Evolutionary conservation across 768 basidiomycete genomes (phyloP).

Genomic region (Leucosporidium scottii): DNA sequence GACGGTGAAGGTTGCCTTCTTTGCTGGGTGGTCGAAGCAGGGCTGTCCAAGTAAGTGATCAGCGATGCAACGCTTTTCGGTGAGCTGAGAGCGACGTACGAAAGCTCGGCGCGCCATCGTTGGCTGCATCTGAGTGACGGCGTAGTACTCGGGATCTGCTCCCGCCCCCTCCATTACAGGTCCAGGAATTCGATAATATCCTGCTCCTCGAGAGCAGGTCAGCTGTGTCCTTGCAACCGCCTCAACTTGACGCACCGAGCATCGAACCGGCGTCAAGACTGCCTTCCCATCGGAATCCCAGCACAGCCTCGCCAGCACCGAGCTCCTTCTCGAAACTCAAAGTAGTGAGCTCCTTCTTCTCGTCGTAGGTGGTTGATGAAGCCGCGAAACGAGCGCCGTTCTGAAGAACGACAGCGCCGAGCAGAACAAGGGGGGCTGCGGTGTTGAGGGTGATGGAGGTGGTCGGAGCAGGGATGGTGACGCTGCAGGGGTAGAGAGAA

Average conservation of each 20-base stretch:
- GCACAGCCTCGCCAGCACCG: not conserved
- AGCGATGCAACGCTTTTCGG: not conserved
- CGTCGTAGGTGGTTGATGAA: not conserved
- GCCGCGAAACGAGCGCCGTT: not conserved
- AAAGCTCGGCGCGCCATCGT: conserved; percentile 15
- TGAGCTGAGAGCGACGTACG: not conserved
- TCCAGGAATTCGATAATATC: conserved; percentile 14
- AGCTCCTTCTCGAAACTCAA: not conserved
- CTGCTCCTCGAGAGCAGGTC: not conserved
- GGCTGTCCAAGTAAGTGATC: conserved; percentile 42
- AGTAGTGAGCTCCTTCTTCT: not conserved
- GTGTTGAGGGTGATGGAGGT: conserved; percentile 4
- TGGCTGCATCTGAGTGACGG: conserved; percentile 27
- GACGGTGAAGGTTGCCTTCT: conserved; percentile 68
- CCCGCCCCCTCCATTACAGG: not conserved
- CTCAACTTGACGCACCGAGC: conserved; percentile 12
- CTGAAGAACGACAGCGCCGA: not conserved
- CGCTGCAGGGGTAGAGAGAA: not conserved
- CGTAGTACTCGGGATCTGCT: not conserved
- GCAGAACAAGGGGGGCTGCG: not conserved
- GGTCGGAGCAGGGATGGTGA: not conserved
- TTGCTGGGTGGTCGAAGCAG: conserved; percentile 86
- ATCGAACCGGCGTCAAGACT: not conserved
- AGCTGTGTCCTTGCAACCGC: too few species aligned
- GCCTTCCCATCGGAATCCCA: conserved; percentile 16